phyloP scores from a whole-genome alignment of 2,329 filamentous ascomycete species.

The Calonectria montana region DNA sequence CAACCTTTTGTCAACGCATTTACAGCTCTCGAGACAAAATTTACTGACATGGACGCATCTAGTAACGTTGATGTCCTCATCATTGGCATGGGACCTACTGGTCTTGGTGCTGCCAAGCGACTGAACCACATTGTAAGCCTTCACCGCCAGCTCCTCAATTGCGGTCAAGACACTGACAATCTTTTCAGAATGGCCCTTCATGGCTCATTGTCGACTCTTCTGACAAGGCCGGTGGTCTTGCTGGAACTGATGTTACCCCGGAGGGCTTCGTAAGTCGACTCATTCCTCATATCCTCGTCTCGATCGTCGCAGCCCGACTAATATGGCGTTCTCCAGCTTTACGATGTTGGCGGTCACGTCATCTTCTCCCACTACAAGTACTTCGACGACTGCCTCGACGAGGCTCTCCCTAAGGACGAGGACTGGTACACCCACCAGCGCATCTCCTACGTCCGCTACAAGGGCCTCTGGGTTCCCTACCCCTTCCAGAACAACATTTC shows the following conservation, averaged over 20 bases:
- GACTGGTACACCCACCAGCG: slow-evolving; percentile 99
- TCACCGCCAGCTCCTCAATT: slow-evolving; percentile 47
- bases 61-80: slow-evolving; percentile 97
- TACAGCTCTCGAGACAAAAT: not conserved
- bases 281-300: slow-evolving; percentile 18
- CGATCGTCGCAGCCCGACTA: slow-evolving; percentile 30
- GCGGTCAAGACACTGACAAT: slow-evolving; percentile 39
- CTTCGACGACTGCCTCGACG: slow-evolving; percentile 98
- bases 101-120: slow-evolving; percentile 97
- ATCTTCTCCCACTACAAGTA: slow-evolving; percentile 99
- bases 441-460: slow-evolving; percentile 98
- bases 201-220: slow-evolving; percentile 97
- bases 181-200: slow-evolving; percentile 81
- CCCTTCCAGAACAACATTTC: slow-evolving; percentile 99
- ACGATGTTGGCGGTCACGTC: slow-evolving; percentile 98
- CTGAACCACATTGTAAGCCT: slow-evolving; percentile 90
- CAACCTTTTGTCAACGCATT: not conserved
- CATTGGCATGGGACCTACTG: slow-evolving; percentile 97
- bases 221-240: slow-evolving; percentile 93
- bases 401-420: slow-evolving; percentile 91
- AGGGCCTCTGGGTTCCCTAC: slow-evolving; percentile 96
- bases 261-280: slow-evolving; percentile 90
- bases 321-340: slow-evolving; percentile 71
- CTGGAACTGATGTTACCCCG: slow-evolving; percentile 92
- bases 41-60: slow-evolving; percentile 38